Evolutionary conservation across 2,329 filamentous ascomycete genomes (phyloP).

Genomic region (Coniochaeta ligniaria): DNA sequence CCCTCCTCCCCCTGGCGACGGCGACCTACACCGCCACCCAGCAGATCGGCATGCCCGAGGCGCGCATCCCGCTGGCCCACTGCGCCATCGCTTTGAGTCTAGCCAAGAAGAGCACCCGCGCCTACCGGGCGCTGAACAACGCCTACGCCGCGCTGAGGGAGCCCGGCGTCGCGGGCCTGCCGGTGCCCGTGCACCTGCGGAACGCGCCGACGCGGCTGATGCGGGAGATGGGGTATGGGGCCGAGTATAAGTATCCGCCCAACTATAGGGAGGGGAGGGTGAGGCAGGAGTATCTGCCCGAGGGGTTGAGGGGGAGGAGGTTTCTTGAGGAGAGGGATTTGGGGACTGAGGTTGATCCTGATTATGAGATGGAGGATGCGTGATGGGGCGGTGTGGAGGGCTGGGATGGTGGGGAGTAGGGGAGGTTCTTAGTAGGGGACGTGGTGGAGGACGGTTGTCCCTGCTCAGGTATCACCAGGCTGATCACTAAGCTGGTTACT

Average conservation of each 20-base stretch:
- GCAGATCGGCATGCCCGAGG: slow-evolving; percentile 93
- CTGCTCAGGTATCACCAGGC: no score
- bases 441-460: no score
- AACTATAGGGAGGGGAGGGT: slow-evolving; percentile 79
- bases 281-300: slow-evolving; percentile 83
- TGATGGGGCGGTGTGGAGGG: background rate
- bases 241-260: slow-evolving; percentile 94
- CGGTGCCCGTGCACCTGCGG: slow-evolving; percentile 79
- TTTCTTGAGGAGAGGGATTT: slow-evolving; percentile 80
- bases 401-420: background rate
- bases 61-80: slow-evolving; percentile 85
- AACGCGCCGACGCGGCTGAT: slow-evolving; percentile 91
- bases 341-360: slow-evolving; percentile 70
- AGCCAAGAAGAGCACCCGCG: slow-evolving; percentile 79
- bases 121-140: slow-evolving; percentile 76
- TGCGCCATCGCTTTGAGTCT: slow-evolving; percentile 73
- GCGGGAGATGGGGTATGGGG: slow-evolving; percentile 86
- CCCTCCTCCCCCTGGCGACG: slow-evolving; percentile 75
- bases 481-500: no score
- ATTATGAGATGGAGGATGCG: slow-evolving; percentile 38
- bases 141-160: slow-evolving; percentile 74
- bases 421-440: no score
- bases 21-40: slow-evolving; percentile 81
- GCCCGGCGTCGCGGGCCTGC: slow-evolving; percentile 73
- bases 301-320: slow-evolving; percentile 57